Percentiles rank a stretch among this genome's conserved stretches.
phyloP scores from a whole-genome alignment of 495 filamentous ascomycete species.

The Jackrogersella minutella region DNA sequence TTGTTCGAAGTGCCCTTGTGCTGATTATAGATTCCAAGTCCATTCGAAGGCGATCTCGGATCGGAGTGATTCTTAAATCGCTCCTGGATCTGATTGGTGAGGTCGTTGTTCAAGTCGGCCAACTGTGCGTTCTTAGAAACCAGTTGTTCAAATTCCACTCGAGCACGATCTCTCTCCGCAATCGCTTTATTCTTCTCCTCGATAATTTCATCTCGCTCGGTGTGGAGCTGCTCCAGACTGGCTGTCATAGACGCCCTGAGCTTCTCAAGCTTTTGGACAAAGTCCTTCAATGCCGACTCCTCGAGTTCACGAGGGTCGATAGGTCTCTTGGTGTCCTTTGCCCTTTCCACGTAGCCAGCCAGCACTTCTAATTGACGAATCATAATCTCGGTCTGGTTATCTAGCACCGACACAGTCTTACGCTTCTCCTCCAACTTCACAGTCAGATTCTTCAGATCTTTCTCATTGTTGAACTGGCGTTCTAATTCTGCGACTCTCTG shows the following conservation, averaged over 20 bases:
- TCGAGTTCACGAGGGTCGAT: constrained; percentile 79
- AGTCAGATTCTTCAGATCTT: constrained; percentile 83
- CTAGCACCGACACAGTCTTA: constrained; percentile 93
- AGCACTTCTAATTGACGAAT: constrained; percentile 89
- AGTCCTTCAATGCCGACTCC: constrained; percentile 84
- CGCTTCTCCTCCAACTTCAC: constrained; percentile 91
- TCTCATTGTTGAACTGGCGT: constrained; percentile 69
- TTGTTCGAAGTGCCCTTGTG: constrained; percentile 75
- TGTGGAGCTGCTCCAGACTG: constrained; percentile 83
- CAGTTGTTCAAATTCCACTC: constrained; percentile 94
- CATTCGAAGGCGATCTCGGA: constrained; percentile 66
- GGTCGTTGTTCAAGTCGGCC: constrained; percentile 90
- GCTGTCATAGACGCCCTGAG: constrained; percentile 81
- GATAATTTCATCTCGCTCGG: constrained; percentile 78
- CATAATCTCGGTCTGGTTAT: constrained; percentile 94
- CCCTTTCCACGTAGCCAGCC: constrained; percentile 66
- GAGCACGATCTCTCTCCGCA: constrained; percentile 85
- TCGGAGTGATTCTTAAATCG: constrained; percentile 76
- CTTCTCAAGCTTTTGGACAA: constrained; percentile 84
- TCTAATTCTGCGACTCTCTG: constrained; percentile 86
- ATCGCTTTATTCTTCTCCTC: constrained; percentile 83
- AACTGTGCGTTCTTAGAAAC: constrained; percentile 93
- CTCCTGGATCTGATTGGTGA: constrained; percentile 93
- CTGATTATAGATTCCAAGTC: constrained; percentile 85
- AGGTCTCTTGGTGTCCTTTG: constrained; percentile 77